A percentile compares a stretch with the other conserved stretches of the same genome.
Conservation (phyloP, 768 basidiomycete species). For the Suillus weaverae region DNA sequence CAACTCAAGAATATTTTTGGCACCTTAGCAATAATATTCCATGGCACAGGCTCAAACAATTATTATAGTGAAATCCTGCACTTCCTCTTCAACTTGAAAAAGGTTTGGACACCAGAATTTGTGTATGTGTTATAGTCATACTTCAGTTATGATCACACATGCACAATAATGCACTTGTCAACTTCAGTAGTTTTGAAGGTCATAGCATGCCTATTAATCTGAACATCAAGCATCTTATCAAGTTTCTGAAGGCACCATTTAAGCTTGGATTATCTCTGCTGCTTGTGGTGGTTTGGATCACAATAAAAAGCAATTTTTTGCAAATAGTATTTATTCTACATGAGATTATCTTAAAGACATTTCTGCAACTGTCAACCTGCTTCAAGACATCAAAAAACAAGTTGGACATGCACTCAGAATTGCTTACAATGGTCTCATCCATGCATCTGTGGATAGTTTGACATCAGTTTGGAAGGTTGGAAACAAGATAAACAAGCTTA, state of each 20-base stretch:
- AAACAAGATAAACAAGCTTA: slow-evolving; percentile 2
- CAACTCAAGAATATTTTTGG: slow-evolving; percentile 29
- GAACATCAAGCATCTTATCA: slow-evolving; percentile 40
- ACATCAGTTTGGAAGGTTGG: slow-evolving; percentile 23
- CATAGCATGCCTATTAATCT: slow-evolving; percentile 37
- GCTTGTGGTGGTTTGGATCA: no score
- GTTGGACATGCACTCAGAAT: slow-evolving; percentile 22
- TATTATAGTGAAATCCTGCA: slow-evolving; percentile 22
- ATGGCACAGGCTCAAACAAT: slow-evolving; percentile 21
- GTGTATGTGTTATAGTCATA: slow-evolving; percentile 20
- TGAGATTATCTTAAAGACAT: slow-evolving; percentile 36
- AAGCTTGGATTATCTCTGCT: no score
- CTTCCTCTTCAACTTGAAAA: slow-evolving; percentile 22
- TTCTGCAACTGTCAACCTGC: slow-evolving; percentile 26
- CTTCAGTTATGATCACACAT: slow-evolving; percentile 15
- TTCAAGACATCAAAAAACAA: slow-evolving; percentile 32
- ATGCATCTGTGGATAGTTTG: slow-evolving; percentile 19
- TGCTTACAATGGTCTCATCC: slow-evolving; percentile 27
- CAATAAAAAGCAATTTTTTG: no score
- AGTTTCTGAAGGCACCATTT: slow-evolving; percentile 36
- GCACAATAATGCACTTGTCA: slow-evolving; percentile 37
- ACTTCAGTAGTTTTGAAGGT: slow-evolving; percentile 30
- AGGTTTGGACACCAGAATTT: slow-evolving; percentile 35
- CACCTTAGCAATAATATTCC: slow-evolving; percentile 16
- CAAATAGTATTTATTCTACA: slow-evolving; percentile 30